These are phyloP conservation scores for Rhizopogon vesiculosus DNA, from an alignment of 768 basidiomycete genomes.

Conservation along the genomic window DNA sequence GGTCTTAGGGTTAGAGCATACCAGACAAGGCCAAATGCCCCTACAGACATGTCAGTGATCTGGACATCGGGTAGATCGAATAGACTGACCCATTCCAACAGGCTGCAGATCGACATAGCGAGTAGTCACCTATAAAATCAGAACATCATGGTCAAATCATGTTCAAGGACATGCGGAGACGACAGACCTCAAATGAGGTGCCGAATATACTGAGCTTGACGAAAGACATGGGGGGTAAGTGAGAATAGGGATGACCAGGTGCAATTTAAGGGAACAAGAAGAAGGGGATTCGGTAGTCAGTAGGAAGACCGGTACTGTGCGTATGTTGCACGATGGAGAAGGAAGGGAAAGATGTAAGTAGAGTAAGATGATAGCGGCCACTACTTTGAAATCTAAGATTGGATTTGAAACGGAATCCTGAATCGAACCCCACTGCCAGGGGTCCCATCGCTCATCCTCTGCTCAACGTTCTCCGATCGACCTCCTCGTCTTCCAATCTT, in stretches of 20 bases:
- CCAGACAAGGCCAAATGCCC: conserved; percentile 99
- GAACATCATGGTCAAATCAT: conserved; percentile 15
- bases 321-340: conserved; percentile 8
- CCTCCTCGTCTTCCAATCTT: neutral
- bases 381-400: neutral
- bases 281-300: neutral
- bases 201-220: conserved; percentile 99
- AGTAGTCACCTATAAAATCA: conserved; percentile 74
- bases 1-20: conserved; percentile 30
- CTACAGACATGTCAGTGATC: conserved; percentile 33
- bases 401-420: neutral
- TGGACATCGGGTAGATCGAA: conserved; percentile 2
- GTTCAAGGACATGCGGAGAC: neutral
- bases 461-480: neutral
- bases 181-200: conserved; percentile 87
- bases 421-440: neutral
- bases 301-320: neutral
- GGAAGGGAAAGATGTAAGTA: conserved; percentile 8
- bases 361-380: neutral
- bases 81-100: conserved; percentile 90
- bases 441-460: neutral
- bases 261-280: neutral
- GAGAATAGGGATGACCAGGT: neutral
- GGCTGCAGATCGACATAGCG: conserved; percentile 99
- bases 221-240: conserved; percentile 63